Base-by-base conservation (phyloP, 306 rosid genomes). In the Dryas alaskensis region DNA sequence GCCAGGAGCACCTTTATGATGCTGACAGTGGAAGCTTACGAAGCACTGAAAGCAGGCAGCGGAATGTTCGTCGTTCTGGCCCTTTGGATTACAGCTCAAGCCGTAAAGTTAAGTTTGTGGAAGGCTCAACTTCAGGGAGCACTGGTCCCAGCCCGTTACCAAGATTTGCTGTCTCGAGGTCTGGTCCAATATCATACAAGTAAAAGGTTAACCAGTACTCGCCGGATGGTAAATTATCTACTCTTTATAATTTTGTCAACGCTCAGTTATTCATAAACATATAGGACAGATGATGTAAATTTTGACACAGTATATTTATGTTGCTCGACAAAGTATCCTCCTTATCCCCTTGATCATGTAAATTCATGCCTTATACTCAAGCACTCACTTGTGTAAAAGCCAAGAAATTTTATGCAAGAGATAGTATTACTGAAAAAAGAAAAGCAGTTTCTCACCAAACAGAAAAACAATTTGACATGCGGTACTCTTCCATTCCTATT, bases 161-260 rank as follows among this genome's bases (percentile, higher is more conserved):
- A 14, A 91, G 96, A 80, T 94, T 94, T 86, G 97, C 98, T 13
- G 97, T 91, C 52, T 94, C 98, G 45, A 94, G 98, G 80, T 91
- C 98, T 60, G 97, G 98, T 76, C 98, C 98, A 42, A 49, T 94
- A 75, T 87, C 90, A 0, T 94, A 91, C 89, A 94, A 94, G 95
- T 91, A 84, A 89, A 68, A 67, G 50, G 74, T 54, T 61, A 64
- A 62, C 43, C 62, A 49, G 60, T 37, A 55, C 55, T 69, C 11
- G 65, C 7, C 42, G 73, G 74, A 50, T 70, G 76, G 79, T 83
- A 84, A 87, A 69, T 86, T 84, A 84, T 81, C 64, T 74, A 27
- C 53, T 76, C 10, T 3, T 16, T 63, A 9, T 4, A 8, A 44
- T 46, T 72, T 13, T 70, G 22, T 44, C 63, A 70, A 13, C 5